These are phyloP conservation scores for Tetrastigma voinierianum DNA, from an alignment of 164 flowering plant genomes.

Conservation along the genomic window DNA sequence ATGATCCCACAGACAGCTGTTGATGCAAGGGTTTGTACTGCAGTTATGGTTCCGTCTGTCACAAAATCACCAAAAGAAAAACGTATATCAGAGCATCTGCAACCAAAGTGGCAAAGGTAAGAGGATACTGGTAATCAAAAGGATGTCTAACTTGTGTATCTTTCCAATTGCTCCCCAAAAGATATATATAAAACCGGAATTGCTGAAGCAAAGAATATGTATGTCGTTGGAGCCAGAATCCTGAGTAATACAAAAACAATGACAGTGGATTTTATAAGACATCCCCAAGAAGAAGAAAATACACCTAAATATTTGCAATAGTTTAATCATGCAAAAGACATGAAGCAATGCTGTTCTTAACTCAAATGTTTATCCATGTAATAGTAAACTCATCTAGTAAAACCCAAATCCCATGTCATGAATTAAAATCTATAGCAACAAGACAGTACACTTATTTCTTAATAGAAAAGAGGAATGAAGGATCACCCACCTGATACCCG, in stretches of 20 bases:
- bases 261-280: not conserved
- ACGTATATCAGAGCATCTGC: not conserved
- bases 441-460: not conserved
- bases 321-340: not conserved
- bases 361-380: not conserved
- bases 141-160: constrained; percentile 58
- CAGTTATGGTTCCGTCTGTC: constrained; percentile 85
- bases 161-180: constrained; percentile 91
- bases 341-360: not conserved
- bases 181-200: constrained; percentile 99
- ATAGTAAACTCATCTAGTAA: not conserved
- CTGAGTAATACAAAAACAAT: constrained; percentile 28
- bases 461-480: not conserved
- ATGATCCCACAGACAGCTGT: constrained; percentile 93
- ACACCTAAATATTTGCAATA: not conserved
- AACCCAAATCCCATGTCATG: not conserved
- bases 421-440: not conserved
- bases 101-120: constrained; percentile 6
- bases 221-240: constrained; percentile 96
- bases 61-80: constrained; percentile 10
- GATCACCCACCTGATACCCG: constrained; percentile 58
- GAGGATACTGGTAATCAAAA: constrained; percentile 3
- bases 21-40: constrained; percentile 95
- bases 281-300: not conserved
- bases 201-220: constrained; percentile 97